Conservation (phyloP, 2,329 filamentous ascomycete genomes). For the Magnaporthiopsis rhizophila region DNA sequence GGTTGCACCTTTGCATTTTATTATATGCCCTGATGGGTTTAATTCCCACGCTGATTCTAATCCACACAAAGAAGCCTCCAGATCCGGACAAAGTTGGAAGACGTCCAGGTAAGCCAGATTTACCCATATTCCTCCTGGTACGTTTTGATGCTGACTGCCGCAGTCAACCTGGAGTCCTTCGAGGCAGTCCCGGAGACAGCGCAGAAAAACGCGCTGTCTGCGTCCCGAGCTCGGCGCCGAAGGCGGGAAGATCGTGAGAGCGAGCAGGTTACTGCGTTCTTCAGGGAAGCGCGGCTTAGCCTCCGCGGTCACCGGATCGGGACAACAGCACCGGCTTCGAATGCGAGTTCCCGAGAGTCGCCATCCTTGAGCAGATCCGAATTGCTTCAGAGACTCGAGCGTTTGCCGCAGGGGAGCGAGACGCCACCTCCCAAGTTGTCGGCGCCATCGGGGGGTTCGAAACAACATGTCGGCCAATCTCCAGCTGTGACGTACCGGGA, state of each 20-base stretch:
- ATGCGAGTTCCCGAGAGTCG: not conserved
- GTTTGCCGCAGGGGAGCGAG: not conserved
- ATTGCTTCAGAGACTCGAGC: not conserved
- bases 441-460: not conserved
- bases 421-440: not conserved
- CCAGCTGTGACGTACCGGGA: not conserved
- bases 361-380: not conserved
- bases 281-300: not conserved
- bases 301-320: not conserved
- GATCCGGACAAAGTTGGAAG: slow-evolving; percentile 1
- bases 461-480: not conserved
- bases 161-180: slow-evolving; percentile 4
- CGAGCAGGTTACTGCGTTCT: slow-evolving; percentile 7
- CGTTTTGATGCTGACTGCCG: not conserved
- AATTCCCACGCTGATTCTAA: slow-evolving; percentile 11
- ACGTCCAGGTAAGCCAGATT: slow-evolving; percentile 1
- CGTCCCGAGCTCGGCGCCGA: not conserved
- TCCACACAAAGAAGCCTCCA: slow-evolving; percentile 2
- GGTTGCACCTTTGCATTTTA: slow-evolving; percentile 11
- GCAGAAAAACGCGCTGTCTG: not conserved
- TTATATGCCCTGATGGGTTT: not conserved
- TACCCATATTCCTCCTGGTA: not conserved
- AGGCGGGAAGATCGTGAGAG: slow-evolving; percentile 1
- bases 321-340: not conserved
- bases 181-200: not conserved